phyloP scores from a whole-genome alignment of 768 basidiomycete genomes.

The Rhizopogon vesiculosus region DNA sequence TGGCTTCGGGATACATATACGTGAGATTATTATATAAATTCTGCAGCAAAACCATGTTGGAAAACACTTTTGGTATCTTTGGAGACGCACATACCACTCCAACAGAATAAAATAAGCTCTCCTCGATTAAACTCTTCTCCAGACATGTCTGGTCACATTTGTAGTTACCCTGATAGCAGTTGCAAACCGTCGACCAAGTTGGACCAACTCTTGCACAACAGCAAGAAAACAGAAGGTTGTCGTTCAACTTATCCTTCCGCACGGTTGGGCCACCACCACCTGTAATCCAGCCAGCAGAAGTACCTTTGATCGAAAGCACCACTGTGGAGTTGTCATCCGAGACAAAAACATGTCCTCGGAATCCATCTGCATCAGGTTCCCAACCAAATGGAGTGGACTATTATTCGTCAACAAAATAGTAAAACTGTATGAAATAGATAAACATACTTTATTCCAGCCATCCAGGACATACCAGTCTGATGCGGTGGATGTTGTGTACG shows the following conservation, averaged over 20 bases:
- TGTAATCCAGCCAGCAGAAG: conserved; percentile 64
- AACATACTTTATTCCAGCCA: conserved; percentile 57
- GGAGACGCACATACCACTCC: conserved; percentile 57
- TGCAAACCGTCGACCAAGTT: conserved; percentile 91
- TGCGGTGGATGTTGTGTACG: conserved; percentile 55
- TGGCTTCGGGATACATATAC: conserved; percentile 83
- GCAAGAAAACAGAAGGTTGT: conserved; percentile 93
- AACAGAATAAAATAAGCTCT: conserved; percentile 84
- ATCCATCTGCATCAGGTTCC: conserved; percentile 84
- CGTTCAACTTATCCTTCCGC: conserved; percentile 89
- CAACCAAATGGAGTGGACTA: conserved; percentile 82
- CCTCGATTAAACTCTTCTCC: conserved; percentile 70
- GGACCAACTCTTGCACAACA: conserved; percentile 95
- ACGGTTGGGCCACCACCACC: conserved; percentile 79
- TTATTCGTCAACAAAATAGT: not conserved
- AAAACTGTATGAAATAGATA: not conserved
- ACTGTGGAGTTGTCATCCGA: conserved; percentile 80
- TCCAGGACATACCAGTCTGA: conserved; percentile 70
- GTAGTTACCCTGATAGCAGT: conserved; percentile 70
- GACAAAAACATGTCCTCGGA: conserved; percentile 91
- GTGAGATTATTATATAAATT: conserved; percentile 91
- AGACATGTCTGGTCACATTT: conserved; percentile 81
- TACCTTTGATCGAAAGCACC: conserved; percentile 90
- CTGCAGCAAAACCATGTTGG: conserved; percentile 31
- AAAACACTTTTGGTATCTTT: not conserved